phyloP scores from a whole-genome alignment of 495 filamentous ascomycete species.

The Podospora pseudocomata region DNA sequence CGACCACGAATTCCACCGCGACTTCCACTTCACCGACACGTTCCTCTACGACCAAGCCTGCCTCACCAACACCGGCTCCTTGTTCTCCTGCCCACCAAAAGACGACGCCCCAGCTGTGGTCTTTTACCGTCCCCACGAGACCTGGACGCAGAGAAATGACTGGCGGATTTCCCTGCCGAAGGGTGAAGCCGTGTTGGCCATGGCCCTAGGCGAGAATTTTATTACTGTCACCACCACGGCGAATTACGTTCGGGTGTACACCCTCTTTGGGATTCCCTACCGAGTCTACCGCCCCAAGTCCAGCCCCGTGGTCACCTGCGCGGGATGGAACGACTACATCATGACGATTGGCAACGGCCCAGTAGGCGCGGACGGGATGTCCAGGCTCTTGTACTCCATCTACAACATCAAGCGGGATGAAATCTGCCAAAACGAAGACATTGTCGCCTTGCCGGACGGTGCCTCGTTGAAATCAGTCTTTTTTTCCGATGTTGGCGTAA shows the following conservation, averaged over 20 bases:
- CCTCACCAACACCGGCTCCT: slow-evolving; percentile 71
- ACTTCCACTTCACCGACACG: slow-evolving; percentile 97
- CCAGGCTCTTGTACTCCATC: slow-evolving; percentile 77
- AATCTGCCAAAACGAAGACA: slow-evolving; percentile 85
- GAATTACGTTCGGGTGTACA: slow-evolving; percentile 88
- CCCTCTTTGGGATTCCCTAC: slow-evolving; percentile 84
- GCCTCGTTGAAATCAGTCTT: slow-evolving; percentile 74
- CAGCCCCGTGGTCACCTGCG: slow-evolving; percentile 82
- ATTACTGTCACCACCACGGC: slow-evolving; percentile 79
- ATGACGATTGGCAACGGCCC: slow-evolving; percentile 91
- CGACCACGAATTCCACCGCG: slow-evolving; percentile 82
- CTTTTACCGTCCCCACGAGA: slow-evolving; percentile 97
- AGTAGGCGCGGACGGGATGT: slow-evolving; percentile 69
- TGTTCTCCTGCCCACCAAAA: slow-evolving; percentile 78
- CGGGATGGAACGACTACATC: slow-evolving; percentile 89
- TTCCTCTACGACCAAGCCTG: slow-evolving; percentile 97
- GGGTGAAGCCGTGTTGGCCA: slow-evolving; percentile 75
- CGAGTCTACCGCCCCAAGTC: slow-evolving; percentile 88
- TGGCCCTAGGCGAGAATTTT: slow-evolving; percentile 90
- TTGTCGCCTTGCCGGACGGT: slow-evolving; percentile 74
- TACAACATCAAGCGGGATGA: slow-evolving; percentile 93
- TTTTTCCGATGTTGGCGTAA: slow-evolving; percentile 81
- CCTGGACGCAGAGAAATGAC: slow-evolving; percentile 86
- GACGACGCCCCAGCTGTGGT: slow-evolving; percentile 70
- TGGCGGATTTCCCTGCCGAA: slow-evolving; percentile 82